A percentile compares a stretch with the other conserved stretches of the same genome.
These are phyloP conservation scores for Cenchrus purpureus DNA, from an alignment of 176 grass and related monocot genomes.

Conservation along the genomic window DNA sequence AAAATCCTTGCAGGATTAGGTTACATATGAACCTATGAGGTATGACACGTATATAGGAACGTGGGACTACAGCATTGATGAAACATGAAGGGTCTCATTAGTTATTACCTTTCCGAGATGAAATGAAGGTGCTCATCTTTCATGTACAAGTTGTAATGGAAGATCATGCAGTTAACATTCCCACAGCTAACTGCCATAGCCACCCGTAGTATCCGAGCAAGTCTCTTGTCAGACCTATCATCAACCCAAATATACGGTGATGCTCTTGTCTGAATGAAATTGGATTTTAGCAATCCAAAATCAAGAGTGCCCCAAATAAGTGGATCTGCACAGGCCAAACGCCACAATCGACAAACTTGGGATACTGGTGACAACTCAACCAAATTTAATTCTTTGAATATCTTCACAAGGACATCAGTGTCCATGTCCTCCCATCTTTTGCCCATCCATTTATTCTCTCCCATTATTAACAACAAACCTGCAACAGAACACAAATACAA, in stretches of 20 bases:
- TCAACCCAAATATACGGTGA: constrained; percentile 91
- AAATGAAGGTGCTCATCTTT: constrained; percentile 94
- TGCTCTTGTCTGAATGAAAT: constrained; percentile 90
- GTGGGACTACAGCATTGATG: constrained; percentile 5
- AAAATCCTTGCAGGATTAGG: background rate
- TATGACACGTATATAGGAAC: background rate
- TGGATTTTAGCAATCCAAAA: constrained; percentile 77
- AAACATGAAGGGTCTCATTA: background rate
- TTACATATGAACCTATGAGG: background rate
- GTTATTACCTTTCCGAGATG: constrained; percentile 86
- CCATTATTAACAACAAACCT: constrained; percentile 63
- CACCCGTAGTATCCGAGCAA: constrained; percentile 75
- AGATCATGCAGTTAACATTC: constrained; percentile 84
- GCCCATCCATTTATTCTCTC: constrained; percentile 70
- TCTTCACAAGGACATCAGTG: constrained; percentile 95
- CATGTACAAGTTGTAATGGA: constrained; percentile 97
- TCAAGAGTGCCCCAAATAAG: constrained; percentile 94
- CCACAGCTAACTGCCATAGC: constrained; percentile 75
- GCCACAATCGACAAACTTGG: constrained; percentile 84
- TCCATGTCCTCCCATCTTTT: constrained; percentile 99
- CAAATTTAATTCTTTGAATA: constrained; percentile 95
- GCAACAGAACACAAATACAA: constrained; percentile 32
- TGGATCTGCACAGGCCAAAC: constrained; percentile 82
- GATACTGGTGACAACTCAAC: constrained; percentile 85
- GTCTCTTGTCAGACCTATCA: constrained; percentile 81